Evolutionary conservation across 495 filamentous ascomycete species (phyloP).

Genomic region (Penicillium coffeae): DNA sequence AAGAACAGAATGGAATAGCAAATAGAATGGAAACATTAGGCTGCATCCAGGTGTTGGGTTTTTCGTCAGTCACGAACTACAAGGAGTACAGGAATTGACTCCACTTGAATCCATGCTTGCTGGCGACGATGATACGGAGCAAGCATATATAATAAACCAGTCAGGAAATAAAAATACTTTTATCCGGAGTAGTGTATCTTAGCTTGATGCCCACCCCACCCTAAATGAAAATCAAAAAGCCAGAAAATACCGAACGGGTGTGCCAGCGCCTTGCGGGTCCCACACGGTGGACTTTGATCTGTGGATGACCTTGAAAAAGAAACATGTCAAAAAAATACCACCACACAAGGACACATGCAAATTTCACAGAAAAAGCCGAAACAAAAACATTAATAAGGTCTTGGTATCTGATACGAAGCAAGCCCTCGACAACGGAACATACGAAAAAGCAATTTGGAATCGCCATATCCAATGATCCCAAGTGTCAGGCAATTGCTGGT

Average conservation of each 20-base stretch:
- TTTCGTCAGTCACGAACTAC: constrained; percentile 8
- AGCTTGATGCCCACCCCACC: constrained; percentile 1
- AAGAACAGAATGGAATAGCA: neutral
- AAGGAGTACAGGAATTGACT: constrained; percentile 3
- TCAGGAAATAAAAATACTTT: constrained; percentile 7
- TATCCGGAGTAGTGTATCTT: neutral
- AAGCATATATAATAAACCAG: constrained; percentile 20
- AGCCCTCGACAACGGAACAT: too few relatives aligned
- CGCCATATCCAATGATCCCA: too few relatives aligned
- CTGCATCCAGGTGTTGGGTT: neutral
- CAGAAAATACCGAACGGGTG: too few relatives aligned
- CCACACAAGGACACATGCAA: too few relatives aligned
- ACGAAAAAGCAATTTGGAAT: neutral
- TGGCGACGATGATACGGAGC: constrained; percentile 10
- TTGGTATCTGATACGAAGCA: too few relatives aligned
- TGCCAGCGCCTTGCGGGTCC: neutral
- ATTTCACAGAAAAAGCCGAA: too few relatives aligned
- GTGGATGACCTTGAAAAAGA: neutral
- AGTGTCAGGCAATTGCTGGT: too few relatives aligned
- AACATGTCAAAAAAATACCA: neutral
- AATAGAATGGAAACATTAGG: neutral
- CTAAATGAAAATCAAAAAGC: neutral
- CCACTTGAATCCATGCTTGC: constrained; percentile 18
- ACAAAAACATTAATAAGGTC: neutral
- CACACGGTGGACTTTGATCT: neutral